Base-by-base conservation (phyloP, 2,329 filamentous ascomycete species). In the Exophiala sideris region DNA sequence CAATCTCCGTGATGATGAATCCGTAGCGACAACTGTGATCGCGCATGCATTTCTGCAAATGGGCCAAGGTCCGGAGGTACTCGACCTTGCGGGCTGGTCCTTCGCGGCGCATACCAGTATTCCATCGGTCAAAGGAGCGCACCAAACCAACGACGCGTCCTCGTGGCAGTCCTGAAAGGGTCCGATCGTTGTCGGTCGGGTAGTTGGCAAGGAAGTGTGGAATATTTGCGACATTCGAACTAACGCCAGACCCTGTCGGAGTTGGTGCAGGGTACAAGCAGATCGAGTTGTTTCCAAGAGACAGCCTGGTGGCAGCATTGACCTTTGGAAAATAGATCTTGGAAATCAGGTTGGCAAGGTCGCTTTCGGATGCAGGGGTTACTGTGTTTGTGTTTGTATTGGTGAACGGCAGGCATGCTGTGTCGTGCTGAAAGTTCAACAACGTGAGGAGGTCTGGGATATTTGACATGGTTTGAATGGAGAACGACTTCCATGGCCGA, bases 1-100 rank as follows among this genome's bases (percentile, higher is more conserved):
- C 92, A 64, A 96, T 96, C 73, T 96, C 92, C 1, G 90, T 96
- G 67, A 96, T 84, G 71, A 97, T 92, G 77, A 96, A 97, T 50
- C 92, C 92, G 71, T 96, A 97, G 55, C 92, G 86, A 68, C 89
- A 95, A 62, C 86, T 85, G 73, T 96, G 89, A 73, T 95, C 90
- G 70, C 92, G 90, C 90, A 96, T 96, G 67, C 86, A 85, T 68
- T 89, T 83, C 72, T 97, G 92, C 41, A 96, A 77, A 64, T 95
- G 89, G 0, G 91, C 81, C 4, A 97, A 83, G 1, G 89, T 89
- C 47, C 88, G 86, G 16, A 96, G 85, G 75, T 96, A 96, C 72
- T 92, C 85, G 54, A 96, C 89, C 54, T 88, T 87, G 73, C 91
- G 88, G 70, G 90, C 82, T 60, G 91, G 89, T 41, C 85, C 85